Conservation (phyloP, 2,329 filamentous ascomycete species). For the Cercospora sp. region DNA sequence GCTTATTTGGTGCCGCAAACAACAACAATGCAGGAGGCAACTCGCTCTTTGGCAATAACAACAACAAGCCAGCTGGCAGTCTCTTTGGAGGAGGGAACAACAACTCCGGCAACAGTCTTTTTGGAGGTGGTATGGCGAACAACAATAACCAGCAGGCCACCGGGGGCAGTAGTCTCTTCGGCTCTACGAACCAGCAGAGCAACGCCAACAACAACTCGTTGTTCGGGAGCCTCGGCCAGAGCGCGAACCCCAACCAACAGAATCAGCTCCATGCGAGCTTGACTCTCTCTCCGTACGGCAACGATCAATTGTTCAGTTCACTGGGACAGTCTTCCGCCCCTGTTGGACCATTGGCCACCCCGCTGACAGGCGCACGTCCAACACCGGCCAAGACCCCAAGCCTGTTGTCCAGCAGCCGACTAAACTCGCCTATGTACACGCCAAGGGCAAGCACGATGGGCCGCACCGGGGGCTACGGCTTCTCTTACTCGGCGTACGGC, state of each 20-base stretch:
- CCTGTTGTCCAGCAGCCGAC: conserved; percentile 33
- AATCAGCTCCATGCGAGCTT: conserved; percentile 60
- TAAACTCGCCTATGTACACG: conserved; percentile 74
- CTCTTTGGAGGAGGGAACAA: conserved; percentile 45
- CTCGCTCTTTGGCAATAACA: conserved; percentile 38
- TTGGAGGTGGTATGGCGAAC: conserved; percentile 37
- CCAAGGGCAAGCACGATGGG: conserved; percentile 54
- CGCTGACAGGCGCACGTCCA: conserved; percentile 66
- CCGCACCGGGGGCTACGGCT: conserved; percentile 68
- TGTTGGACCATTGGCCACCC: conserved; percentile 88
- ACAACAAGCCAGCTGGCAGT: conserved; percentile 45
- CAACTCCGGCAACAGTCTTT: conserved; percentile 39
- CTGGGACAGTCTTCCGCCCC: conserved; percentile 66
- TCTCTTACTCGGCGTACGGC: conserved; percentile 85
- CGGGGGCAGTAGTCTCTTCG: conserved; percentile 43
- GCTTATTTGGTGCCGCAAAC: conserved; percentile 42
- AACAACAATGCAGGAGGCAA: conserved; percentile 28
- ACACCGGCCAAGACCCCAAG: conserved; percentile 34
- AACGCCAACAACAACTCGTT: conserved; percentile 49
- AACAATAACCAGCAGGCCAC: conserved; percentile 43
- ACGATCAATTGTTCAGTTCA: conserved; percentile 78
- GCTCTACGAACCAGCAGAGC: conserved; percentile 42
- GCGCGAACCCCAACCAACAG: conserved; percentile 51
- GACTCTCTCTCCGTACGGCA: conserved; percentile 86
- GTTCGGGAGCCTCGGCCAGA: conserved; percentile 50